These are phyloP conservation scores for Chamaecyparis obtusa DNA, from an alignment of 75 land plant species.

Conservation along the genomic window DNA sequence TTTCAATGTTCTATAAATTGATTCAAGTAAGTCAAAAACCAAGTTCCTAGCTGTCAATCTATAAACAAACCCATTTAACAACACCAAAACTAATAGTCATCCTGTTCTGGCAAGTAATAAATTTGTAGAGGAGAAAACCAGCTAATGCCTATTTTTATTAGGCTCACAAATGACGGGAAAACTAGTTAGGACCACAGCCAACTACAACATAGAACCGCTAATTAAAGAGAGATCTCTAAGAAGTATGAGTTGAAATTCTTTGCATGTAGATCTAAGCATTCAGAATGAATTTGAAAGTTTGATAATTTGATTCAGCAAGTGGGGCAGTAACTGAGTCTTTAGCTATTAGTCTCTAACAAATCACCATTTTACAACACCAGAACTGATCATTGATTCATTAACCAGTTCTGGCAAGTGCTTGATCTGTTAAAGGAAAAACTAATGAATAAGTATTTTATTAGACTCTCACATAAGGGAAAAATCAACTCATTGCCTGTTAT, in stretches of 20 bases:
- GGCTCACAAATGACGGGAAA: background rate
- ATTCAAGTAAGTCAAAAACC: background rate
- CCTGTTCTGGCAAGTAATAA: background rate
- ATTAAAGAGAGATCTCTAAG: background rate
- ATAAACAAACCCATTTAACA: background rate
- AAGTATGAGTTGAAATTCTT: background rate
- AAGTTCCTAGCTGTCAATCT: background rate
- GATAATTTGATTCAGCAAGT: background rate
- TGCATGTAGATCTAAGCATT: background rate
- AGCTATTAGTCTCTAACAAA: background rate
- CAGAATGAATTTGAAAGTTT: background rate
- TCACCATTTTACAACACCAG: too few species aligned
- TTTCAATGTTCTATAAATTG: background rate
- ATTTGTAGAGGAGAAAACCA: too few species aligned
- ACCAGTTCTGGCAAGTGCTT: too few species aligned
- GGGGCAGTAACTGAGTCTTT: background rate
- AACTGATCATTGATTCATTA: too few species aligned
- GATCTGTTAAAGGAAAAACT: too few species aligned
- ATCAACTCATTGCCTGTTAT: too few species aligned
- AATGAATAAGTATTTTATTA: too few species aligned
- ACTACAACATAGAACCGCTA: background rate
- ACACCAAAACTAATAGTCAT: background rate
- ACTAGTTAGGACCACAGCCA: conserved; percentile 3
- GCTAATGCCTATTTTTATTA: too few species aligned
- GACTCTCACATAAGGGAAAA: too few species aligned